A percentile compares a stretch with the other conserved stretches of the same genome.
phyloP scores from a whole-genome alignment of 2,329 filamentous ascomycete genomes.

The Epichloe gansuensis region DNA sequence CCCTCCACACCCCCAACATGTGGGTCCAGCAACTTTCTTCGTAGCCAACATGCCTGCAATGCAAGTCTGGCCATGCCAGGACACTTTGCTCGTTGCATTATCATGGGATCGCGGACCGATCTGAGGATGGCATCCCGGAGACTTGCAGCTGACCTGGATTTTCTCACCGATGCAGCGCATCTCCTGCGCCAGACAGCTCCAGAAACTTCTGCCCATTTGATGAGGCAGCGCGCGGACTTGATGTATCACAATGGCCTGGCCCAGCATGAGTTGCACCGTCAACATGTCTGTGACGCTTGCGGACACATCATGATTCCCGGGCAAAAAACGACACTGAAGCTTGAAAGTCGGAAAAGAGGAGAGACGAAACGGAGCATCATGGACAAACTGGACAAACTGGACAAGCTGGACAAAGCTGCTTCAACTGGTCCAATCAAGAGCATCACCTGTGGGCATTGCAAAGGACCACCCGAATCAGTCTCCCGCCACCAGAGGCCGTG shows the following conservation, averaged over 20 bases:
- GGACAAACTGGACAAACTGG: too few species aligned
- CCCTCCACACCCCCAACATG: not conserved
- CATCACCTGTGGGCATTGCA: conserved; percentile 34
- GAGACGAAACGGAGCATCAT: not conserved
- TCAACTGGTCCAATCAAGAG: conserved; percentile 9
- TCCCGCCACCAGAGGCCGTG: conserved; percentile 26
- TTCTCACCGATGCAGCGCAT: conserved; percentile 48
- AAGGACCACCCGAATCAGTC: conserved; percentile 28
- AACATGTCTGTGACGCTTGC: conserved; percentile 46
- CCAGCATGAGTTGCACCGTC: conserved; percentile 35
- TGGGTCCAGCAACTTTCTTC: not conserved
- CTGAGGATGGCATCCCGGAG: conserved; percentile 11
- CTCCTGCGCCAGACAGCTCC: conserved; percentile 40
- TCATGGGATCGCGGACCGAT: not conserved
- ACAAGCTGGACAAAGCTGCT: not conserved
- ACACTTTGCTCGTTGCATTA: not conserved
- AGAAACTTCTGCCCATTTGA: conserved; percentile 46
- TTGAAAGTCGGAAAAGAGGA: conserved; percentile 18
- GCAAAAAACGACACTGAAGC: conserved; percentile 27
- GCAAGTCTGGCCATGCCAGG: not conserved
- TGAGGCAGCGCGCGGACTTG: conserved; percentile 39
- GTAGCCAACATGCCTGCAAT: not conserved
- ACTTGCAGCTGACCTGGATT: conserved; percentile 20
- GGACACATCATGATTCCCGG: conserved; percentile 48
- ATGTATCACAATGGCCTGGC: conserved; percentile 34